Base-by-base conservation (phyloP, 2,329 filamentous ascomycete species). In the Hypoxylon sp. region DNA sequence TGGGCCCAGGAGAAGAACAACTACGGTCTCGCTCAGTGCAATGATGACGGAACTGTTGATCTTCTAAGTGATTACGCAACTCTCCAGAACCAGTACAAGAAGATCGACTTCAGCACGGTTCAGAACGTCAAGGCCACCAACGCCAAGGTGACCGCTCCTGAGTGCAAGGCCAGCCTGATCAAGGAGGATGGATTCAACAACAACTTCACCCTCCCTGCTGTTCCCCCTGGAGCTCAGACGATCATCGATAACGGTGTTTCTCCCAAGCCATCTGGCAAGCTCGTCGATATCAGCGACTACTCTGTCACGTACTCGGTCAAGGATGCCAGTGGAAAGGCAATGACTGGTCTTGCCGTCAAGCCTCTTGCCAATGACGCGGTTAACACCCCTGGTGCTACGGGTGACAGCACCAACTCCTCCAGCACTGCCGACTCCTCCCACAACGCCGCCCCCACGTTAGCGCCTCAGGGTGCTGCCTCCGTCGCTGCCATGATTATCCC, bases 171-270 rank as follows among this genome's bases (percentile, higher is more conserved):
- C 30, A 85, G 82, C 65, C 83, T 97, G 57, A 94, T 97, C 80
- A 85, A 82, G 65, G 82, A 83, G 69, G 80, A 85, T 64, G 86
- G 84, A 67, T 97, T 97, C 83, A 87, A 86, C 79, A 89, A 82
- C 78, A 91, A 93, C 83, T 98, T 97, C 82, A 90, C 89, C 47
- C 82, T 97, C 61, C 94, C 91, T 50, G 80, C 75, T 2, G 83
- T 88, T 5, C 93, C 93, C 11, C 82, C 86, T 3, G 91, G 89
- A 70, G 90, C 89, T 39, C 83, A 89, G 65, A 83, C 86, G 47
- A 84, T 97, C 74, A 95, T 97, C 76, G 83, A 92, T 70, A 88
- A 91, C 51, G 94, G 95, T 67, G 87, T 97, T 65, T 81, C 79
- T 51, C 87, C 86, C 68, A 86, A 88, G 60, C 88, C 89, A 39